Percentiles rank a stretch among this genome's conserved stretches.
phyloP scores from a whole-genome alignment of 2,329 filamentous ascomycete genomes.

The Onygena corvina region DNA sequence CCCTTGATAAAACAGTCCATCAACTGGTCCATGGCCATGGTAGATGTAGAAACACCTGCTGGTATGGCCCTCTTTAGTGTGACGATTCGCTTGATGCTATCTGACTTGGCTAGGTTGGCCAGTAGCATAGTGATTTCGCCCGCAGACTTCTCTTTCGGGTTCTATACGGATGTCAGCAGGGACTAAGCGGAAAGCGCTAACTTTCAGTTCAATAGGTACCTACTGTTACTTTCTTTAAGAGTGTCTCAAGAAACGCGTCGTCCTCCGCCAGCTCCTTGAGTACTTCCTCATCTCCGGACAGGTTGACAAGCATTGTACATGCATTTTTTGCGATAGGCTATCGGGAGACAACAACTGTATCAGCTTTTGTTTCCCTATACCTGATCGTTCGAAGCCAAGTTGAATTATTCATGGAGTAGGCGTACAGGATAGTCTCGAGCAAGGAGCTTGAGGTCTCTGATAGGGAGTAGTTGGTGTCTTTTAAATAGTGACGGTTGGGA shows the following conservation, averaged over 20 bases:
- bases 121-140: conserved; percentile 83
- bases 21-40: conserved; percentile 72
- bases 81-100: conserved; percentile 57
- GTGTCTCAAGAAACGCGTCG: conserved; percentile 62
- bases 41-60: conserved; percentile 57
- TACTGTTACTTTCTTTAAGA: conserved; percentile 63
- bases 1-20: conserved; percentile 95
- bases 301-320: conserved; percentile 62
- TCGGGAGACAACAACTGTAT: conserved; percentile 6
- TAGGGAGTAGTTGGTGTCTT: conserved; percentile 58
- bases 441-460: conserved; percentile 78
- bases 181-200: neutral
- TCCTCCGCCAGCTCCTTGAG: conserved; percentile 62
- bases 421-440: conserved; percentile 67
- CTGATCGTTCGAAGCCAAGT: neutral
- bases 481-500: conserved; percentile 75
- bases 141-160: conserved; percentile 59
- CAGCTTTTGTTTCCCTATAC: neutral
- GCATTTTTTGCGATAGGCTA: conserved; percentile 88
- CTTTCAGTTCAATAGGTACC: too few species aligned
- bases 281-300: conserved; percentile 73
- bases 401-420: neutral
- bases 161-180: conserved; percentile 19
- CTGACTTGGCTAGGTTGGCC: conserved; percentile 77
- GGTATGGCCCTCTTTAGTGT: conserved; percentile 56